Evolutionary conservation across 2,329 filamentous ascomycete species (phyloP).

Genomic region (Aspergillus sp.): DNA sequence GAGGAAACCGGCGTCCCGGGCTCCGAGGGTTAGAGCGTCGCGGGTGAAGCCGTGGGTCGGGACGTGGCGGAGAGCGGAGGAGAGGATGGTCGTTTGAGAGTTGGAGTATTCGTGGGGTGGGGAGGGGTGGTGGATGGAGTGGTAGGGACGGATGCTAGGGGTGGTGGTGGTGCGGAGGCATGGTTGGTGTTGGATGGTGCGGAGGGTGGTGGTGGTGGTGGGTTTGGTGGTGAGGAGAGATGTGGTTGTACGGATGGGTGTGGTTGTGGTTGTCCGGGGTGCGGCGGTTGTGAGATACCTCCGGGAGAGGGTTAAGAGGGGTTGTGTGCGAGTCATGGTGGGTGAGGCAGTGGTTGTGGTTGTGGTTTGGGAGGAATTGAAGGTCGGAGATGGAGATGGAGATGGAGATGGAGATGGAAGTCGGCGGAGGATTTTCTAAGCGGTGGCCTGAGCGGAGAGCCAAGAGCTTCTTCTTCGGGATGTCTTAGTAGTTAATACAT

Average conservation of each 20-base stretch:
- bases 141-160: slow-evolving; percentile 57
- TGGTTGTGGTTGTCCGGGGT: neutral
- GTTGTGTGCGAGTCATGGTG: slow-evolving; percentile 15
- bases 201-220: neutral
- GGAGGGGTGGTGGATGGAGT: slow-evolving; percentile 70
- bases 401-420: neutral
- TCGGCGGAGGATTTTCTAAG: slow-evolving; percentile 16
- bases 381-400: neutral
- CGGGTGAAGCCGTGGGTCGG: slow-evolving; percentile 80
- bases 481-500: too few relatives aligned
- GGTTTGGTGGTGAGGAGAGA: neutral
- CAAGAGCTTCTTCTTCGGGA: slow-evolving; percentile 7
- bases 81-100: slow-evolving; percentile 74
- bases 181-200: neutral
- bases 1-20: slow-evolving; percentile 80
- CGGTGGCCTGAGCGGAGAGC: slow-evolving; percentile 23
- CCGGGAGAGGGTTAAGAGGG: slow-evolving; percentile 7
- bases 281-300: neutral
- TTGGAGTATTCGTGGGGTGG: slow-evolving; percentile 60
- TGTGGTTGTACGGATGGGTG: neutral
- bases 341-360: neutral
- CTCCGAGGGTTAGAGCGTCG: slow-evolving; percentile 72
- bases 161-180: slow-evolving; percentile 63
- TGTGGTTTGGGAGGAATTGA: neutral
- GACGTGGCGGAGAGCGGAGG: slow-evolving; percentile 76